Evolutionary conservation across 2,329 filamentous ascomycete genomes (phyloP).

Genomic region (Ophiostoma fasciatum): DNA sequence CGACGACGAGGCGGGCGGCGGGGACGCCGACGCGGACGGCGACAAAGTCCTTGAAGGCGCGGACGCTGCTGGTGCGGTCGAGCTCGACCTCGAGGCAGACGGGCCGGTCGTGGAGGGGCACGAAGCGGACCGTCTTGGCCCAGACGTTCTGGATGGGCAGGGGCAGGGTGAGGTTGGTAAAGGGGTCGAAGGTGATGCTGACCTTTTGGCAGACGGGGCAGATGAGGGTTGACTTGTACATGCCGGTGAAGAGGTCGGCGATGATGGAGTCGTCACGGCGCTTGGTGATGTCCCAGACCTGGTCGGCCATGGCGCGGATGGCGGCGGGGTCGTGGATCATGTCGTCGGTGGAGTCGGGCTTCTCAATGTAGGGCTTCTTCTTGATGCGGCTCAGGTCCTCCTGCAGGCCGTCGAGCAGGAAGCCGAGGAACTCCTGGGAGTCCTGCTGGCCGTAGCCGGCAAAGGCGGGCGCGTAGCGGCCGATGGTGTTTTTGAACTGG

Average conservation of each 20-base stretch:
- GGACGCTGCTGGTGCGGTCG: slow-evolving; percentile 59
- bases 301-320: slow-evolving; percentile 70
- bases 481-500: slow-evolving; percentile 70
- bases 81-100: slow-evolving; percentile 65
- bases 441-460: slow-evolving; percentile 94
- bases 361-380: slow-evolving; percentile 95
- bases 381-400: slow-evolving; percentile 88
- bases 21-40: slow-evolving; percentile 53
- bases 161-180: slow-evolving; percentile 85
- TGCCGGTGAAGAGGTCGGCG: slow-evolving; percentile 87
- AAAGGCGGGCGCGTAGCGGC: slow-evolving; percentile 69
- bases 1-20: slow-evolving; percentile 54
- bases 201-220: slow-evolving; percentile 87
- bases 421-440: slow-evolving; percentile 91
- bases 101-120: slow-evolving; percentile 58
- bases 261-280: slow-evolving; percentile 89
- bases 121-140: slow-evolving; percentile 59
- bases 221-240: slow-evolving; percentile 95
- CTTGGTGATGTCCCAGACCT: slow-evolving; percentile 85
- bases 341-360: slow-evolving; percentile 92
- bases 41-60: slow-evolving; percentile 52
- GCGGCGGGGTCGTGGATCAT: slow-evolving; percentile 74
- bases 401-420: slow-evolving; percentile 84
- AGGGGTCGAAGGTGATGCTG: slow-evolving; percentile 97
- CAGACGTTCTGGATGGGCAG: slow-evolving; percentile 77